These are phyloP conservation scores for Schwanniomyces vanrijiae DNA, from an alignment of 805 yeast species.

Conservation along the genomic window DNA sequence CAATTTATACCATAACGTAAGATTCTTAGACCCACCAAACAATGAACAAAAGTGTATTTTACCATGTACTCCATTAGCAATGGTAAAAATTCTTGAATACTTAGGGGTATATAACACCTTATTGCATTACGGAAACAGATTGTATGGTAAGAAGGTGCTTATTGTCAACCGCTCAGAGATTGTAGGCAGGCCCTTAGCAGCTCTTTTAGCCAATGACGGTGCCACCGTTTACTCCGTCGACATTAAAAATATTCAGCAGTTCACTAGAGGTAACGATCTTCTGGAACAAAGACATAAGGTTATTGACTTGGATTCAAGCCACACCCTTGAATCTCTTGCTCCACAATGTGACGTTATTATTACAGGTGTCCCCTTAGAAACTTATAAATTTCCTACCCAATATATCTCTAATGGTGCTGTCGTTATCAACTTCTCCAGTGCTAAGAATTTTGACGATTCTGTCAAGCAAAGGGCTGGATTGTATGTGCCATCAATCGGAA, in stretches of 20 bases:
- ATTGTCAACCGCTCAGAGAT: conserved; percentile 94
- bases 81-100: conserved; percentile 89
- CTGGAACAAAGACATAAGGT: conserved; percentile 81
- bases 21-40: conserved; percentile 73
- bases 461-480: conserved; percentile 85
- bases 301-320: conserved; percentile 47
- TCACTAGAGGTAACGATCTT: conserved; percentile 92
- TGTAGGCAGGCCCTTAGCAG: conserved; percentile 97
- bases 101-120: conserved; percentile 82
- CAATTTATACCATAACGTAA: conserved; percentile 89
- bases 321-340: conserved; percentile 64
- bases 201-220: conserved; percentile 94
- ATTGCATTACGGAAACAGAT: conserved; percentile 83
- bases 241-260: conserved; percentile 81
- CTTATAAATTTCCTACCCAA: conserved; percentile 83
- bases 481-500: conserved; percentile 94
- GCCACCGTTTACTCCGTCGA: conserved; percentile 95
- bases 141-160: conserved; percentile 89
- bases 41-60: conserved; percentile 75
- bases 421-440: conserved; percentile 85
- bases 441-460: conserved; percentile 80
- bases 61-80: conserved; percentile 96
- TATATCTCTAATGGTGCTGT: conserved; percentile 84
- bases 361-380: conserved; percentile 89
- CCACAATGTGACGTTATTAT: conserved; percentile 84